Conservation (phyloP, 495 filamentous ascomycete species). For the Extremus antarcticus region DNA sequence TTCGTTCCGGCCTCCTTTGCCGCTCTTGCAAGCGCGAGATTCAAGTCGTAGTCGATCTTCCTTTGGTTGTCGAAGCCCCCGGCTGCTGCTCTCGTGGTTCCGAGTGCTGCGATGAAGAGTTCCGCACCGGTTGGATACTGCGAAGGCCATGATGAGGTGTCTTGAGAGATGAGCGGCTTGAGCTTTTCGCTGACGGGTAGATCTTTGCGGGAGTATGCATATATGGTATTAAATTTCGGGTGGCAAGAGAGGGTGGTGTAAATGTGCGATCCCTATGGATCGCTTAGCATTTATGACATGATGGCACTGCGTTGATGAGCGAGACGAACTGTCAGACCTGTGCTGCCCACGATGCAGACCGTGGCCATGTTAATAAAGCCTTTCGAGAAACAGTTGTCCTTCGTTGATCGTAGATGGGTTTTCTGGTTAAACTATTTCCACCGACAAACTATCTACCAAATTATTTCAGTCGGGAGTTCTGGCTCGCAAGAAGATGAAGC, state of each 20-base stretch:
- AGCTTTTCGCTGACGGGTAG: constrained; percentile 25
- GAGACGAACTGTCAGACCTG: constrained; percentile 28
- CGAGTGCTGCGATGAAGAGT: constrained; percentile 34
- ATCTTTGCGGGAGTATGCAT: constrained; percentile 29
- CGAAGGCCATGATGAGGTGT: constrained; percentile 27
- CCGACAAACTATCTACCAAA: too few species aligned
- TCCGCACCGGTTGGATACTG: constrained; percentile 28
- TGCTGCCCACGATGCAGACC: constrained; percentile 28
- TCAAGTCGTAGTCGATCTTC: constrained; percentile 42
- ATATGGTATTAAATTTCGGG: constrained; percentile 18
- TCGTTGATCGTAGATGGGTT: too few species aligned
- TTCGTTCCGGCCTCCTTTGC: constrained; percentile 41
- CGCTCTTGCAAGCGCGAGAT: constrained; percentile 37
- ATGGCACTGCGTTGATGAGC: neutral
- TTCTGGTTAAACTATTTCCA: too few species aligned
- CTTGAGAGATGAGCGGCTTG: constrained; percentile 20
- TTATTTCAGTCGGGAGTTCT: too few species aligned
- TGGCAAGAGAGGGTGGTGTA: constrained; percentile 20
- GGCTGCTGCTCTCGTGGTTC: constrained; percentile 27
- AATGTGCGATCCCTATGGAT: constrained; percentile 29
- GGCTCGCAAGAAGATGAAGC: too few species aligned
- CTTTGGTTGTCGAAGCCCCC: constrained; percentile 39
- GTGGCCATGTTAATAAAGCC: constrained; percentile 17
- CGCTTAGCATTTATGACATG: neutral
- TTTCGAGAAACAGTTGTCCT: too few species aligned